phyloP scores from a whole-genome alignment of 208 protist species.

The Trypanosoma scelopori region DNA sequence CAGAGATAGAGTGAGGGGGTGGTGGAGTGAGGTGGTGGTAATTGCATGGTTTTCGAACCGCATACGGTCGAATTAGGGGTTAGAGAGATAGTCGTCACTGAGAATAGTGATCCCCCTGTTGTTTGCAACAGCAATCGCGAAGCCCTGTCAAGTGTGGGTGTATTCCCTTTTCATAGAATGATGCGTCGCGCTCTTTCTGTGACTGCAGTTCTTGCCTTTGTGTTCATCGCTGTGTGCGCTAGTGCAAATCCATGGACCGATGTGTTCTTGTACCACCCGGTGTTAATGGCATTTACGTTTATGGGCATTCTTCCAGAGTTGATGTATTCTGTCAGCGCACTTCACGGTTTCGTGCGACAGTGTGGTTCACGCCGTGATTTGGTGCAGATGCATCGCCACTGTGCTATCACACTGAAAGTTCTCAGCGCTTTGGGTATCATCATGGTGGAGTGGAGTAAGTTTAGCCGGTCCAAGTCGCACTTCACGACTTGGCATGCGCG shows the following conservation, averaged over 20 bases:
- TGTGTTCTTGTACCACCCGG: slow-evolving; percentile 57
- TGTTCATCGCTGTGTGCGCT: slow-evolving; percentile 5
- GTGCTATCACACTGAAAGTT: slow-evolving; percentile 41
- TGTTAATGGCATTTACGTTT: slow-evolving; percentile 48
- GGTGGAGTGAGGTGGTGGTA: too few species aligned
- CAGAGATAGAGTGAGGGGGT: too few species aligned
- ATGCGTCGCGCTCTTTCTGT: slow-evolving; percentile 14
- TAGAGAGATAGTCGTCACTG: neutral
- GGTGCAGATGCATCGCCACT: slow-evolving; percentile 37
- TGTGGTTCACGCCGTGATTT: slow-evolving; percentile 19
- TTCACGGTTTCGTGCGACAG: slow-evolving; percentile 13
- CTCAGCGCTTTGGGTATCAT: slow-evolving; percentile 40
- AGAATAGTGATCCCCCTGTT: neutral
- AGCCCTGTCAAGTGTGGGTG: neutral
- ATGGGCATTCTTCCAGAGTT: slow-evolving; percentile 53
- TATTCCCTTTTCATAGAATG: neutral
- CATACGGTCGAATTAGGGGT: neutral
- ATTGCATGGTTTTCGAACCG: too few species aligned
- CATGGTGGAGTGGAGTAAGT: slow-evolving; percentile 59
- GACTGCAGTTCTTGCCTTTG: slow-evolving; percentile 1
- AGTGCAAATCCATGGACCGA: slow-evolving; percentile 9
- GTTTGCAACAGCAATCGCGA: neutral
- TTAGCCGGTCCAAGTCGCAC: slow-evolving; percentile 35
- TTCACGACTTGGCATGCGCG: slow-evolving; percentile 47
- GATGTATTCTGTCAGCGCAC: slow-evolving; percentile 28